Base-by-base conservation (phyloP, 2,329 filamentous ascomycete species). In the Fusarium paranaense region DNA sequence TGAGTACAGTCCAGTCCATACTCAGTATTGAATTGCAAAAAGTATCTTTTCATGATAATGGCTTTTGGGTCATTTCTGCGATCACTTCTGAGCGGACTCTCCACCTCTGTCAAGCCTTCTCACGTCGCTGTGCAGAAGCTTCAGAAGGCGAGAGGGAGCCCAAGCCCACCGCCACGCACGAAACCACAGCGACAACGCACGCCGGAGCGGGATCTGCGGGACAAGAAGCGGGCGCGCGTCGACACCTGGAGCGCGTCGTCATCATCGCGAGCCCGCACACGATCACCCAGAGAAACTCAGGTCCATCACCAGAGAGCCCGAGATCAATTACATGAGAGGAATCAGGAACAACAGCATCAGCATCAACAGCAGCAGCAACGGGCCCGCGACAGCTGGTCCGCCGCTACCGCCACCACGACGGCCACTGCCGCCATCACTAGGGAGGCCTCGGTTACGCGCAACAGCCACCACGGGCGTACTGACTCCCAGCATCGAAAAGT, bases 21-120 rank as follows among this genome's bases (percentile, higher is more conserved):
- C 42, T 47, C 42, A 47, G 42, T 47, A 27, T 47, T 47, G 42
- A 25, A 37, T 37, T 37, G 35, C 16, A 16, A 37, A 47, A 47
- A 47, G 42, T 47, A 47, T 47, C 42, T 47, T 47, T 27, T 27
- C 42, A 47, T 47, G 42, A 47, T 47, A 47, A 73, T 75, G 73
- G 61, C 57, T 20, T 25, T 73, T 56, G 56, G 73, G 52, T 62
- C 63, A 50, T 62, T 63, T 66, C 35, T 75, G 58, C 73, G 73
- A 40, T 72, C 50, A 27, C 33, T 75, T 30, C 50, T 73, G 22
- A 32, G 64, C 25, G 50, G 20, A 8, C 56, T 62, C 45, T 70
- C 62, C 35, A 38, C 56, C 16, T 67, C 57, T 25, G 18, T 38
- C 5, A 27, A 62, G 11, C 14, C 11, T 57, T 69, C 72, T 70